phyloP scores from a whole-genome alignment of 805 yeast genomes.

The Kuraishia cidri region DNA sequence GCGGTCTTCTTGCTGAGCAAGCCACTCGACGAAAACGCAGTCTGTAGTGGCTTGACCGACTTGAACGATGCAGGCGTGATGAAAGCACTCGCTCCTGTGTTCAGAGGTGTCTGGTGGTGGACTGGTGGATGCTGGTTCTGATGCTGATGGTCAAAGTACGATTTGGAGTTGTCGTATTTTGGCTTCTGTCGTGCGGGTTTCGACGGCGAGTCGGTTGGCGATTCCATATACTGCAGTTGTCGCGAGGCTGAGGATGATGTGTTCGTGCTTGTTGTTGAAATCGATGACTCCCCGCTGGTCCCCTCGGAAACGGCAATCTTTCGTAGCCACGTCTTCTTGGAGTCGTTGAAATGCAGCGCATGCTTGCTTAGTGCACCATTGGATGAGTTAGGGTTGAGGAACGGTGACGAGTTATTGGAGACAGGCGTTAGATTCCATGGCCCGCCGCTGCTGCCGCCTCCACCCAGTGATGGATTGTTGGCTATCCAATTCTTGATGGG shows the following conservation, averaged over 20 bases:
- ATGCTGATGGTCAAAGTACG: constrained; percentile 3
- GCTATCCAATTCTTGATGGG: constrained; percentile 1
- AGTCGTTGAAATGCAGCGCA: constrained; percentile 8
- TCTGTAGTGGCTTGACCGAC: constrained; percentile 75
- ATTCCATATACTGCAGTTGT: no score
- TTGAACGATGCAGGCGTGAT: constrained; percentile 51
- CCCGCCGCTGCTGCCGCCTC: background rate
- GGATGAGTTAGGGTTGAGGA: constrained; percentile 13
- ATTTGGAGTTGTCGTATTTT: constrained; percentile 7
- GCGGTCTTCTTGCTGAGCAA: constrained; percentile 50
- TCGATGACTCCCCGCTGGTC: no score
- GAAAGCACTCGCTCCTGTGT: constrained; percentile 12
- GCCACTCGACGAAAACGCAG: constrained; percentile 75
- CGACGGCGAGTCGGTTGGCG: constrained; percentile 19
- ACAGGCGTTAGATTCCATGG: constrained; percentile 7
- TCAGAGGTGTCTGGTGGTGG: background rate
- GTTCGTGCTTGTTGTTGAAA: no score
- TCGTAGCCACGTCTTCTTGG: constrained; percentile 6
- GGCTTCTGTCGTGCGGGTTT: constrained; percentile 19
- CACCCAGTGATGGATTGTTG: background rate
- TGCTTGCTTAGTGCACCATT: constrained; percentile 14
- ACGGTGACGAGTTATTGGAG: constrained; percentile 13
- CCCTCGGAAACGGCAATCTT: no score
- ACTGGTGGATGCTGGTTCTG: background rate
- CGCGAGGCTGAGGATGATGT: no score